phyloP scores from a whole-genome alignment of 202 grass and related monocot species.

The Panicum hallii region DNA sequence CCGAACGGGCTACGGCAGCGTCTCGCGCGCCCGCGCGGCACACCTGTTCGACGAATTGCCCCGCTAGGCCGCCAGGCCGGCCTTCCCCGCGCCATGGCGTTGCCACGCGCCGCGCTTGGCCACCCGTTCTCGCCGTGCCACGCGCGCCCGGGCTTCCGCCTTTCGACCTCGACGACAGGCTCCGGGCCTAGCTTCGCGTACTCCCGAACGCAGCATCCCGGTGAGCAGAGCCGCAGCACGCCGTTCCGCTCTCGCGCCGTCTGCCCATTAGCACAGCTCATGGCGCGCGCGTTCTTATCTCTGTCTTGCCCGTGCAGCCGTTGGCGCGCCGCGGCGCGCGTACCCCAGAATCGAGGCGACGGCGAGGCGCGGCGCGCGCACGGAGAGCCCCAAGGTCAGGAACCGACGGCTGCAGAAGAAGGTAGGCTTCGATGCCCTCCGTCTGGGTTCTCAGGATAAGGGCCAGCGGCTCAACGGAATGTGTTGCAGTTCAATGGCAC shows the following conservation, averaged over 20 bases:
- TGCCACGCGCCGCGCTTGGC: slow-evolving; percentile 4
- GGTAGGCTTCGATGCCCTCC: slow-evolving; percentile 39
- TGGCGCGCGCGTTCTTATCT: background rate
- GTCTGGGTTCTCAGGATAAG: background rate
- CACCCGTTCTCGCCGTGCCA: background rate
- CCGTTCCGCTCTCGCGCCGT: background rate
- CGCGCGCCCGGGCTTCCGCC: background rate
- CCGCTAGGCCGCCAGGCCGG: background rate
- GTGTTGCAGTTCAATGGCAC: slow-evolving; percentile 83
- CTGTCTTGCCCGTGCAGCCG: slow-evolving; percentile 21
- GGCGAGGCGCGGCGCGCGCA: slow-evolving; percentile 57
- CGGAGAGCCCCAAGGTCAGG: slow-evolving; percentile 83
- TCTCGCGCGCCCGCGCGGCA: background rate
- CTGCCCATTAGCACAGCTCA: background rate
- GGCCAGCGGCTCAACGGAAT: background rate
- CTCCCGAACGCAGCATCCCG: background rate
- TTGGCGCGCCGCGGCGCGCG: background rate
- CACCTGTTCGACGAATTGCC: slow-evolving; percentile 61
- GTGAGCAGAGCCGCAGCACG: slow-evolving; percentile 17
- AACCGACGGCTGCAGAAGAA: slow-evolving; percentile 74
- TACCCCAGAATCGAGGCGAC: slow-evolving; percentile 66
- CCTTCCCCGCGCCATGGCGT: slow-evolving; percentile 32
- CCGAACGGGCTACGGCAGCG: background rate
- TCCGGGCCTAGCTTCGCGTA: background rate
- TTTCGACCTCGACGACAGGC: slow-evolving; percentile 1